Percentiles rank a stretch among this genome's conserved stretches.
Evolutionary conservation across 257 asterid species (phyloP).

Genomic region (Solanum tacnaense): DNA sequence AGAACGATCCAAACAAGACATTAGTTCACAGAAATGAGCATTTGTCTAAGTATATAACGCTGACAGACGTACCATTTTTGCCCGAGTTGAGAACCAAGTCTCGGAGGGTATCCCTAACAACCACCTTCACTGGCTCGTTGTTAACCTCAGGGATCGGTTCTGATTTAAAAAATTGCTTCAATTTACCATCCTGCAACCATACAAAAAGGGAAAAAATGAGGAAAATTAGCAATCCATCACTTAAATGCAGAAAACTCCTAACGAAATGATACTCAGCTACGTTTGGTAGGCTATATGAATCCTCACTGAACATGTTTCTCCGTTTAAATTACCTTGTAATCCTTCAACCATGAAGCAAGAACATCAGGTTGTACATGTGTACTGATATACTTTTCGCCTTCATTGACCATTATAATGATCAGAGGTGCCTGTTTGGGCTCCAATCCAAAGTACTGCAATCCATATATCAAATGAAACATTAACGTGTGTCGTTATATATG

Average conservation of each 20-base stretch:
- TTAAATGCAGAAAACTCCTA: neutral
- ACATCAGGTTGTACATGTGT: conserved; percentile 46
- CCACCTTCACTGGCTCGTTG: conserved; percentile 78
- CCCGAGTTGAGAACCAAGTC: conserved; percentile 62
- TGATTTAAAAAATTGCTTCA: conserved; percentile 54
- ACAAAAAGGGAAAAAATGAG: neutral
- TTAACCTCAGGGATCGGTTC: conserved; percentile 70
- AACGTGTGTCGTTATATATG: neutral
- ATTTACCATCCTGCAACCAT: conserved; percentile 45
- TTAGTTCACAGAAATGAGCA: neutral
- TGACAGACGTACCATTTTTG: conserved; percentile 46
- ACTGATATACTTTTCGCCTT: conserved; percentile 45
- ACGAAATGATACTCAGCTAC: neutral
- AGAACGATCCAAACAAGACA: neutral
- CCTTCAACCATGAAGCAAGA: conserved; percentile 54
- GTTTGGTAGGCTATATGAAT: neutral
- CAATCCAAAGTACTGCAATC: conserved; percentile 67
- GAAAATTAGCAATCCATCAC: neutral
- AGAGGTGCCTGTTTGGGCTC: conserved; percentile 51
- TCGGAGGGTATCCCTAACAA: conserved; percentile 51
- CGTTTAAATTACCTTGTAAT: conserved; percentile 32
- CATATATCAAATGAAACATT: conserved; percentile 1
- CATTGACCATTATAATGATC: conserved; percentile 34
- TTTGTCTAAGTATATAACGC: neutral
- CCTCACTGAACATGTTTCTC: neutral